Conservation (phyloP, 129 eudicot species). For the Flaveria brownii region DNA sequence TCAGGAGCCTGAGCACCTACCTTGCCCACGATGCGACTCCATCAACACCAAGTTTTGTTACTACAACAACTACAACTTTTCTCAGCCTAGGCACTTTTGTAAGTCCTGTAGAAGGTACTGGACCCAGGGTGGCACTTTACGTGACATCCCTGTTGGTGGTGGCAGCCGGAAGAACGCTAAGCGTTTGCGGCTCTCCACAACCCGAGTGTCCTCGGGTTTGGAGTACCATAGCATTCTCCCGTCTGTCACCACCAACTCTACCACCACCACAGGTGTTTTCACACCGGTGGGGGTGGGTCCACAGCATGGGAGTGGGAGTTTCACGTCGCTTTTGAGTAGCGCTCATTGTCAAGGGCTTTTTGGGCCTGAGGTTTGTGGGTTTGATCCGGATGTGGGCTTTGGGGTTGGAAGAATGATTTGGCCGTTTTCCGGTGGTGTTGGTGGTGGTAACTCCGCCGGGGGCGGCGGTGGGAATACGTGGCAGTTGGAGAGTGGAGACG, state of each 20-base stretch:
- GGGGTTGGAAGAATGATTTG: conserved; percentile 58
- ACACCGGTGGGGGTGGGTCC: neutral
- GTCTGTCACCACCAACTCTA: neutral
- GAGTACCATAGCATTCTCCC: conserved; percentile 1
- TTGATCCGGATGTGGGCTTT: conserved; percentile 47
- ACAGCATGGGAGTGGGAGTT: conserved; percentile 35
- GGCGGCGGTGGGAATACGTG: conserved; percentile 31
- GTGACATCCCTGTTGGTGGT: conserved; percentile 51
- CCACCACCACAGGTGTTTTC: too few species aligned
- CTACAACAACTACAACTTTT: conserved; percentile 53
- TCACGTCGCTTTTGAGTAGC: conserved; percentile 51
- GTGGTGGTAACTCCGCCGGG: conserved; percentile 18
- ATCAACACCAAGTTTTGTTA: conserved; percentile 50
- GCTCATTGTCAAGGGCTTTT: conserved; percentile 32
- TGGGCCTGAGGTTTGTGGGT: conserved; percentile 47
- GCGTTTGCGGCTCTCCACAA: conserved; percentile 12
- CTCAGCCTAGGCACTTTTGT: conserved; percentile 56
- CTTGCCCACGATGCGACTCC: conserved; percentile 53
- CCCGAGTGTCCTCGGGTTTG: too few species aligned
- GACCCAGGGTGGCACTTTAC: conserved; percentile 55
- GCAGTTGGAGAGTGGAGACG: conserved; percentile 30
- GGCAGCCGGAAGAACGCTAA: conserved; percentile 27
- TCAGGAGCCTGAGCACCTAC: conserved; percentile 29
- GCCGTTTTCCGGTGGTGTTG: conserved; percentile 49
- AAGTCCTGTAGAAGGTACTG: conserved; percentile 53